A percentile compares a stretch with the other conserved stretches of the same genome.
phyloP scores from a whole-genome alignment of 2,329 filamentous ascomycete genomes.

The Diaporthe aspalathi region DNA sequence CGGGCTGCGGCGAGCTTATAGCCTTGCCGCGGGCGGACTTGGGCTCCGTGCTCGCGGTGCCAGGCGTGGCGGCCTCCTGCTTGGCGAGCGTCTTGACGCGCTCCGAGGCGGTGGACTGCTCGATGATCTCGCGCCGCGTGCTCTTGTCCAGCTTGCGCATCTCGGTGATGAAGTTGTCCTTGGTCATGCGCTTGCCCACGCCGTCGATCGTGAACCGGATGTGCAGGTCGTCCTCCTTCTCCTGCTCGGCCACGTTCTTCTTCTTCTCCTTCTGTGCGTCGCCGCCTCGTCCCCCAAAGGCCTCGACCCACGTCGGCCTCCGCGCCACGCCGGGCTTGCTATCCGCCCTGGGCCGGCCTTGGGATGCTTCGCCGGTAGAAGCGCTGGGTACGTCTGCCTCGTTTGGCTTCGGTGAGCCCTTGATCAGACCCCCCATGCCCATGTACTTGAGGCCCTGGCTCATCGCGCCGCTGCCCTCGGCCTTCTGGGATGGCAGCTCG shows the following conservation, averaged over 20 bases:
- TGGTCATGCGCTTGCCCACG: slow-evolving; percentile 80
- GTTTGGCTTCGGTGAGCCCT: slow-evolving; percentile 52
- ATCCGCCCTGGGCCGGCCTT: slow-evolving; percentile 38
- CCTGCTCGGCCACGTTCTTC: slow-evolving; percentile 56
- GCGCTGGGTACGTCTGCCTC: slow-evolving; percentile 33
- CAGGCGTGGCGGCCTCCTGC: slow-evolving; percentile 47
- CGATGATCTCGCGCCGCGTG: slow-evolving; percentile 66
- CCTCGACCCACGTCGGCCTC: slow-evolving; percentile 44
- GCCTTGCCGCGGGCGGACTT: slow-evolving; percentile 35
- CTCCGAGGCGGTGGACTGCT: slow-evolving; percentile 60
- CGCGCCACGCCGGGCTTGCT: slow-evolving; percentile 15
- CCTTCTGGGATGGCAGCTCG: slow-evolving; percentile 72
- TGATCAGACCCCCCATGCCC: slow-evolving; percentile 60
- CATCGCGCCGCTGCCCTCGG: slow-evolving; percentile 54
- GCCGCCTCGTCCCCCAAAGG: slow-evolving; percentile 44
- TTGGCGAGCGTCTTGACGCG: slow-evolving; percentile 63
- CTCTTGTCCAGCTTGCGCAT: slow-evolving; percentile 78
- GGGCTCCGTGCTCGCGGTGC: not conserved
- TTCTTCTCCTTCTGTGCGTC: slow-evolving; percentile 50
- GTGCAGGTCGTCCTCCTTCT: slow-evolving; percentile 74
- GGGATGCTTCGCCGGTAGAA: slow-evolving; percentile 39
- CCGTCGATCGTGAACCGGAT: slow-evolving; percentile 82
- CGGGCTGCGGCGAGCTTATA: slow-evolving; percentile 32
- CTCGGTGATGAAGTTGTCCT: slow-evolving; percentile 81
- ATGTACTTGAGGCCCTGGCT: slow-evolving; percentile 64